These are phyloP conservation scores for Mycena crocata DNA, from an alignment of 768 basidiomycete genomes.

Conservation along the genomic window DNA sequence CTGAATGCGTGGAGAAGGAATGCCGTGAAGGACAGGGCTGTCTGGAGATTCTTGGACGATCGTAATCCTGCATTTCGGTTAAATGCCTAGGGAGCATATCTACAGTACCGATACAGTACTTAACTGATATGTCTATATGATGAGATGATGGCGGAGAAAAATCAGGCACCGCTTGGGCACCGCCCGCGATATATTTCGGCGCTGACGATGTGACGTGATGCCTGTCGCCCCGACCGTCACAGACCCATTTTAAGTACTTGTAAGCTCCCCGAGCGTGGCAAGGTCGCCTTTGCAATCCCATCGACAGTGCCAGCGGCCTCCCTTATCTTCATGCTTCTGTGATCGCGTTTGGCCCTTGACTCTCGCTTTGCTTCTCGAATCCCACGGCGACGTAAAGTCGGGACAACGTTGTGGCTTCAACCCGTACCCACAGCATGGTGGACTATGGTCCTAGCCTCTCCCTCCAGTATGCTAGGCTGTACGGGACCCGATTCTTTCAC, in stretches of 20 bases:
- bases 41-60: constrained; percentile 29
- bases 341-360: constrained; percentile 13
- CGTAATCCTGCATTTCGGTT: constrained; percentile 29
- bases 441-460: constrained; percentile 27
- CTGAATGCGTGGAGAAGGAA: constrained; percentile 21
- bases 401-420: constrained; percentile 12
- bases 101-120: too few species aligned
- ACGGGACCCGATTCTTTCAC: constrained; percentile 68
- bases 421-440: constrained; percentile 28
- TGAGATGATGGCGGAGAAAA: too few species aligned
- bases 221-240: too few species aligned
- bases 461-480: constrained; percentile 53
- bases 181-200: too few species aligned
- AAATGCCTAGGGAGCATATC: too few species aligned
- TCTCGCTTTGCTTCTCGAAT: constrained; percentile 29
- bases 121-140: too few species aligned
- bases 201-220: too few species aligned
- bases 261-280: too few species aligned
- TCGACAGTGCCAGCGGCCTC: constrained; percentile 1
- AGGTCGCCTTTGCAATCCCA: background rate
- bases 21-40: constrained; percentile 15
- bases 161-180: too few species aligned
- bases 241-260: too few species aligned
- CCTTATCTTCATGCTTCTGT: constrained; percentile 33
- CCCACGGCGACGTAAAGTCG: constrained; percentile 23